These are phyloP conservation scores for Manihot esculenta DNA, from an alignment of 441 rosid species.

Conservation along the genomic window DNA sequence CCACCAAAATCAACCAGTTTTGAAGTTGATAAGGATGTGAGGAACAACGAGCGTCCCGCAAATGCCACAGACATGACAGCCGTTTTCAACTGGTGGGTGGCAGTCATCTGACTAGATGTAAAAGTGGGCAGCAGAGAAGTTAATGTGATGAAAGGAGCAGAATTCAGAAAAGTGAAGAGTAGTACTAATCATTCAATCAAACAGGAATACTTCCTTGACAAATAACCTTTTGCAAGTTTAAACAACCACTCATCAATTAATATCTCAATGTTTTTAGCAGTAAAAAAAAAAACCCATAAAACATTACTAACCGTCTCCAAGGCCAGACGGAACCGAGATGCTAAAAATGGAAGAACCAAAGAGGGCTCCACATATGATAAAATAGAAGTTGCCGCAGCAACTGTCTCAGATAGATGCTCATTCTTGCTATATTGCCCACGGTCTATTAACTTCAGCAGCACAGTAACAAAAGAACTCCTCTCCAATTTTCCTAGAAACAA, in stretches of 20 bases:
- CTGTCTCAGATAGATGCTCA: conserved; percentile 98
- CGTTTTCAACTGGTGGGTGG: conserved; percentile 99
- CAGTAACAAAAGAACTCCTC: conserved; percentile 71
- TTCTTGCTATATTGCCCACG: conserved; percentile 99
- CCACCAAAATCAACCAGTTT: conserved; percentile 56
- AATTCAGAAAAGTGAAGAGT: conserved; percentile 17
- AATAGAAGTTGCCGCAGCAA: conserved; percentile 95
- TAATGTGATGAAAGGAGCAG: conserved; percentile 34
- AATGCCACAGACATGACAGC: conserved; percentile 97
- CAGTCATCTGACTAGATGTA: conserved; percentile 93
- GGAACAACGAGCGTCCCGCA: conserved; percentile 91
- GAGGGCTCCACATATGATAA: conserved; percentile 96
- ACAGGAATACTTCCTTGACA: not conserved
- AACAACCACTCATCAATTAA: conserved; percentile 5
- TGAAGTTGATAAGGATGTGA: conserved; percentile 61
- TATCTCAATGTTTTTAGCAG: conserved; percentile 11
- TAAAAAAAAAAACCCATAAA: conserved; percentile 21
- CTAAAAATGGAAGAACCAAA: conserved; percentile 93
- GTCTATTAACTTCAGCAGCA: conserved; percentile 81
- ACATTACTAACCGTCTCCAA: conserved; percentile 95
- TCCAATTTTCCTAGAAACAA: conserved; percentile 67
- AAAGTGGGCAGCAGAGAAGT: conserved; percentile 41
- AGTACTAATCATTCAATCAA: conserved; percentile 3
- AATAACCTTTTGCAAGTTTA: not conserved
- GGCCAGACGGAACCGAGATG: conserved; percentile 92